A percentile compares a stretch with the other conserved stretches of the same genome.
These are phyloP conservation scores for Tagetes patula DNA, from an alignment of 129 eudicot species.

Conservation along the genomic window DNA sequence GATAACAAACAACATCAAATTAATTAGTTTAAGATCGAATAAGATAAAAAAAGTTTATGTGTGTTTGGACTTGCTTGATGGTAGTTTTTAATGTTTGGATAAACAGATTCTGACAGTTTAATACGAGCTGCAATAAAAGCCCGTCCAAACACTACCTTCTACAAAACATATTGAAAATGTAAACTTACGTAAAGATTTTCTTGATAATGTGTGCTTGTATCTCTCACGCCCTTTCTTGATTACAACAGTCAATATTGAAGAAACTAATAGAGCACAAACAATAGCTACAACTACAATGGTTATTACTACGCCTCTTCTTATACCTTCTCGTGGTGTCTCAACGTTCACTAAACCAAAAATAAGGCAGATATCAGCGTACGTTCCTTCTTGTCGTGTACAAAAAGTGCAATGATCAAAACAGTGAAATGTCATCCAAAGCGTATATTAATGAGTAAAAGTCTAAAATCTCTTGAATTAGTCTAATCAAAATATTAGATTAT, in stretches of 20 bases:
- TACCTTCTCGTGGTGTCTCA: conserved; percentile 37
- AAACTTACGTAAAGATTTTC: conserved; percentile 53
- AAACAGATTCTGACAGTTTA: neutral
- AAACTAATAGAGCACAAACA: conserved; percentile 38
- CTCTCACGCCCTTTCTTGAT: conserved; percentile 48
- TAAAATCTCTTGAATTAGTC: neutral
- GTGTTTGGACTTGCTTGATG: neutral
- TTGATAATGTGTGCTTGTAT: conserved; percentile 40
- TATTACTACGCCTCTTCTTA: conserved; percentile 50
- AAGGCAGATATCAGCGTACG: neutral
- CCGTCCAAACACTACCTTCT: neutral
- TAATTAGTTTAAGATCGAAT: neutral
- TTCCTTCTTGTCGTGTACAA: neutral
- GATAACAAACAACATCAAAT: neutral
- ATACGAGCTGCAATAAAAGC: neutral
- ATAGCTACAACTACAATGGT: conserved; percentile 41
- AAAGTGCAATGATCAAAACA: neutral
- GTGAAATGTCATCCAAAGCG: neutral
- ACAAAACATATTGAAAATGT: neutral
- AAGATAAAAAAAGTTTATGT: neutral
- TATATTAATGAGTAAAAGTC: neutral
- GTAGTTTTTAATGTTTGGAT: neutral
- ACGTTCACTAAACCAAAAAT: conserved; percentile 48
- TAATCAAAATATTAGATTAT: neutral
- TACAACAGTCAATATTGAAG: conserved; percentile 41